These are phyloP conservation scores for Erodium texanum DNA, from an alignment of 441 rosid species.

Conservation along the genomic window DNA sequence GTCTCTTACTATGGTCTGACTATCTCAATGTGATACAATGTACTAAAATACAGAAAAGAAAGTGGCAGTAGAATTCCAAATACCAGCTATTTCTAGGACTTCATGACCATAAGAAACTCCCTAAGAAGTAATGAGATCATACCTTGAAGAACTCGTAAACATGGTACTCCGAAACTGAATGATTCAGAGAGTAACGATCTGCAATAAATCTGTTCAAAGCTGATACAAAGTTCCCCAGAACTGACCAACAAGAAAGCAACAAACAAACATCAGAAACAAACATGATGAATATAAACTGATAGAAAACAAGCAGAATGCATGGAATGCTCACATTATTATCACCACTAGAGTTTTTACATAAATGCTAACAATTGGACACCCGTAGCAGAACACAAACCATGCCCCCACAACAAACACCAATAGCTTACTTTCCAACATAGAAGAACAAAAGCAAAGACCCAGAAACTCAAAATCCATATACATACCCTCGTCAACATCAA, in stretches of 20 bases:
- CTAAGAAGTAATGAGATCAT: conserved; percentile 14
- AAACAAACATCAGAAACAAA: conserved; percentile 11
- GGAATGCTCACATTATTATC: background rate
- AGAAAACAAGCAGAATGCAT: background rate
- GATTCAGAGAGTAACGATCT: conserved; percentile 65
- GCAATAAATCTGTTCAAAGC: conserved; percentile 88
- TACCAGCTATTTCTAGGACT: background rate
- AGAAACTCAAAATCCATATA: background rate
- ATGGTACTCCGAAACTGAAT: conserved; percentile 81
- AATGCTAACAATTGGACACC: background rate
- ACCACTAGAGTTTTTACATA: background rate
- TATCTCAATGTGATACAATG: background rate
- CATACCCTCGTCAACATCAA: conserved; percentile 90
- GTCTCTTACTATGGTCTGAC: background rate
- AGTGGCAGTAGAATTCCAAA: background rate
- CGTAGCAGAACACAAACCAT: background rate
- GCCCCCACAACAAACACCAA: background rate
- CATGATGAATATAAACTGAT: background rate
- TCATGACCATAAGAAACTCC: conserved; percentile 7
- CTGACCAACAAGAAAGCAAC: conserved; percentile 36
- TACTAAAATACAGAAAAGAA: background rate
- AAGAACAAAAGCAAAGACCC: background rate
- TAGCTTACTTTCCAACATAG: background rate
- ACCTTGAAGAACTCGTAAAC: conserved; percentile 98
- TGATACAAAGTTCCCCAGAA: conserved; percentile 85